Conservation (phyloP, 192 early-diverging fungal species). For the Podila epicladia region DNA sequence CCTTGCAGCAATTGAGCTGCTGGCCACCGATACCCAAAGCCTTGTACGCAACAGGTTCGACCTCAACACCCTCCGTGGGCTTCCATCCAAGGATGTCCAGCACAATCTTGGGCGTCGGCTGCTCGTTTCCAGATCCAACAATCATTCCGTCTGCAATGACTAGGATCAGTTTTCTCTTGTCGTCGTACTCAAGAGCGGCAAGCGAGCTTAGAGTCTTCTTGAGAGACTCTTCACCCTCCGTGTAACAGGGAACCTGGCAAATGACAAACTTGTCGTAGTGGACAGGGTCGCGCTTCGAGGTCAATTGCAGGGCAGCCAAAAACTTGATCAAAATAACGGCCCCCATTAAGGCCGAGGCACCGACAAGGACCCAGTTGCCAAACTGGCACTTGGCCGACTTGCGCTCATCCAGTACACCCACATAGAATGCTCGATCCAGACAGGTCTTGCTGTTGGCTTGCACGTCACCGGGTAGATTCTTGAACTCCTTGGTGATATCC, state of each 20-base stretch:
- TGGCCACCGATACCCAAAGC: conserved; percentile 81
- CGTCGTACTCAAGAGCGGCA: conserved; percentile 76
- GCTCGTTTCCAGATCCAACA: conserved; percentile 82
- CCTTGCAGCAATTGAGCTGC: conserved; percentile 84
- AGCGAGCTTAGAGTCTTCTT: conserved; percentile 80
- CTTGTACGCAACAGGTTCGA: conserved; percentile 76
- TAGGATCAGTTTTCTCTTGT: conserved; percentile 83
- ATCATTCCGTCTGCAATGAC: conserved; percentile 86
- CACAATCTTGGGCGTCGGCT: conserved; percentile 84
- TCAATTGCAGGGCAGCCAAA: conserved; percentile 78
- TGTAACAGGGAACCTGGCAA: conserved; percentile 85
- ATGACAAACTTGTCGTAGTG: conserved; percentile 82
- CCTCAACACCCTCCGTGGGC: conserved; percentile 56
- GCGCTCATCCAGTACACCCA: conserved; percentile 73
- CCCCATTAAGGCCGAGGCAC: conserved; percentile 73
- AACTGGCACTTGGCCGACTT: conserved; percentile 62
- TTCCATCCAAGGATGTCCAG: conserved; percentile 77
- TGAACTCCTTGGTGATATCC: conserved; percentile 60
- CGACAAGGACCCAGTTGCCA: conserved; percentile 74
- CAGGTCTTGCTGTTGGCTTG: conserved; percentile 59
- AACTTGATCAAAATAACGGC: conserved; percentile 77
- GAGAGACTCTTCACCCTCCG: conserved; percentile 82
- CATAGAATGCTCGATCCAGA: conserved; percentile 71
- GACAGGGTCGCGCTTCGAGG: conserved; percentile 70
- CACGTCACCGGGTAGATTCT: conserved; percentile 23